phyloP scores from a whole-genome alignment of 2,329 filamentous ascomycete species.

The Aspergillus oerlinghausenensis region DNA sequence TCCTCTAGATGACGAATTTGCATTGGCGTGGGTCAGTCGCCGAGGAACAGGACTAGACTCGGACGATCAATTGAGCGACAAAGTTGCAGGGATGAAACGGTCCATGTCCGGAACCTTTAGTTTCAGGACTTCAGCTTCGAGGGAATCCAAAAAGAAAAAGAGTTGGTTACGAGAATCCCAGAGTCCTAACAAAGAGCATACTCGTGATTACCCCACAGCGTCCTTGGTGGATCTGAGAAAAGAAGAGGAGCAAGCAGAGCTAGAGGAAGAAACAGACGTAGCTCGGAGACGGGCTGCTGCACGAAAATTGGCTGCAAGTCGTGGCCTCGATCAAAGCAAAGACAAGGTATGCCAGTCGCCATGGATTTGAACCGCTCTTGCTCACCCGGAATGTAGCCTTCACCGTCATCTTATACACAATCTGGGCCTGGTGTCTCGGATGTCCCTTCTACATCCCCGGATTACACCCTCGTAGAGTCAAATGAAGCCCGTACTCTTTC shows the following conservation, averaged over 20 bases:
- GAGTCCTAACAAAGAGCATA: constrained; percentile 22
- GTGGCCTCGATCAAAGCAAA: constrained; percentile 42
- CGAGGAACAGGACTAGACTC: constrained; percentile 54
- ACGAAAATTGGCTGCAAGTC: constrained; percentile 49
- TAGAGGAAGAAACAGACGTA: constrained; percentile 54
- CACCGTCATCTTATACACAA: not conserved
- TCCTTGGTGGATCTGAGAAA: constrained; percentile 52
- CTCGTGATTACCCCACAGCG: constrained; percentile 35
- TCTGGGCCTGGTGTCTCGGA: not conserved
- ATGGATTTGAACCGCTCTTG: not conserved
- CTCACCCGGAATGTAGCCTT: not conserved
- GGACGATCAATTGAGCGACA: constrained; percentile 69
- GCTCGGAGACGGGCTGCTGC: constrained; percentile 52
- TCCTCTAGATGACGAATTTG: constrained; percentile 89
- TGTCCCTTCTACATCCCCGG: not conserved
- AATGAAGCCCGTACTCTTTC: constrained; percentile 6
- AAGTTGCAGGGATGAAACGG: constrained; percentile 39
- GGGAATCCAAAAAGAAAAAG: constrained; percentile 38
- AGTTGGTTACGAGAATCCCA: constrained; percentile 25
- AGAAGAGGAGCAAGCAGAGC: constrained; percentile 52
- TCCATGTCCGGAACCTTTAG: constrained; percentile 46
- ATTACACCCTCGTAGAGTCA: not conserved
- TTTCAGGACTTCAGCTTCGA: constrained; percentile 40
- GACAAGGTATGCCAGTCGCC: constrained; percentile 24
- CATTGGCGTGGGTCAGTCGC: constrained; percentile 67